Base-by-base conservation (phyloP, 345 rosid species). In the Pistacia vera region DNA sequence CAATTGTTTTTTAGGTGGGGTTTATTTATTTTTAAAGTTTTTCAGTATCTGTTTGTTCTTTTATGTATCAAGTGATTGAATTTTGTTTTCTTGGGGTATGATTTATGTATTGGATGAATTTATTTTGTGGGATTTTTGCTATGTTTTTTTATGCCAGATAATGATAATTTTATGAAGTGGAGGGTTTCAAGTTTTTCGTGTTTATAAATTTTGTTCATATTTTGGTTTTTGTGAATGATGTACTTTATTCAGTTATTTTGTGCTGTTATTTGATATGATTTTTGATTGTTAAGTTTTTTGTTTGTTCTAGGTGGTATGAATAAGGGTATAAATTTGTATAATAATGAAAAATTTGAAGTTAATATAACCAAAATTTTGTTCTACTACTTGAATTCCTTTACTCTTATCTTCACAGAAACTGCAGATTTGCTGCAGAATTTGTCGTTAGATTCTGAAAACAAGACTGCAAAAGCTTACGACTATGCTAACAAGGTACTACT, bases 401-500 rank as follows among this genome's bases (percentile, higher is more conserved):
- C 82, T 56, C 58, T 64, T 77, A 18, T 25, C 70, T 11, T 79
- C 78, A 68, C 86, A 89, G 91, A 91, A 44, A 83, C 90, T 77
- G 87, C 87, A 76, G 92, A 85, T 81, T 79, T 88, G 66, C 74
- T 91, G 72, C 85, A 87, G 85, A 86, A 85, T 20, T 72, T 93
- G 85, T 83, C 92, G 17, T 67, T 93, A 28, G 85, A 84, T 64
- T 83, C 91, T 33, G 88, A 88, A 74, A 73, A 80, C 57, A 87
- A 58, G 79, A 55, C 83, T 35, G 56, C 63, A 75, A 87, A 82
- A 74, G 82, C 63, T 66, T 48, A 83, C 33, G 84, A 86, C 55
- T 74, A 66, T 35, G 71, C 73, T 28, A 72, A 75, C 63, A 83
- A 86, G 92, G 98, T 90, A 83, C 30, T 72, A 38, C 10, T 52